Evolutionary conservation across 306 rosid genomes (phyloP).

Genomic region (Corylus heterophylla): DNA sequence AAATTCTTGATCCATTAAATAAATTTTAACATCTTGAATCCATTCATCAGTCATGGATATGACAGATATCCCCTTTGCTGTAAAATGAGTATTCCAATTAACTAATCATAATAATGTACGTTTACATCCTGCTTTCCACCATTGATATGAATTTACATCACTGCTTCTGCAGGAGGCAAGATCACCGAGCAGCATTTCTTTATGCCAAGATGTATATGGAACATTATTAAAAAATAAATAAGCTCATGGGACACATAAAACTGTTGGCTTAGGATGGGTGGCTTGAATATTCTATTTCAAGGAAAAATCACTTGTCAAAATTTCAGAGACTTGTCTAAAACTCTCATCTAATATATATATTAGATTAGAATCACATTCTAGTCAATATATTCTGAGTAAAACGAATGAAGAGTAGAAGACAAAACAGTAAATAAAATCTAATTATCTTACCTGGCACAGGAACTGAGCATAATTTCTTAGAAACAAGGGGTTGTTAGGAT

Average conservation of each 20-base stretch:
- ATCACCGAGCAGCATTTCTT: not conserved
- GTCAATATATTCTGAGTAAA: not conserved
- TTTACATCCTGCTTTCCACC: slow-evolving; percentile 3
- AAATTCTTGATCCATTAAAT: not conserved
- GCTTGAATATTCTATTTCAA: no score
- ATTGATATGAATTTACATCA: not conserved
- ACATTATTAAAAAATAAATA: not conserved
- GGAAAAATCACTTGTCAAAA: no score
- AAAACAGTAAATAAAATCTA: slow-evolving; percentile 6
- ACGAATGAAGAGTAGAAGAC: not conserved
- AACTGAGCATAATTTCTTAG: slow-evolving; percentile 72
- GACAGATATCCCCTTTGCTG: not conserved
- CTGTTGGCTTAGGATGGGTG: no score
- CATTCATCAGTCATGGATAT: not conserved
- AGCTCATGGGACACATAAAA: no score
- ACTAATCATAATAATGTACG: not conserved
- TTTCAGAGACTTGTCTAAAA: no score
- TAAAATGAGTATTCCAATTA: slow-evolving; percentile 8
- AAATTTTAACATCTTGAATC: slow-evolving; percentile 1
- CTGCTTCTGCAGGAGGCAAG: not conserved
- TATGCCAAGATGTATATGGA: not conserved
- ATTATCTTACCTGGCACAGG: slow-evolving; percentile 62
- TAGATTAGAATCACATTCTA: not conserved
- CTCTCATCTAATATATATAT: no score
- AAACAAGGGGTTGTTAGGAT: slow-evolving; percentile 57